Evolutionary conservation across 78 protist species (phyloP), one percentile per base, ranked within the genome.

Genomic region (Planoprotostelium fungivorum): DNA sequence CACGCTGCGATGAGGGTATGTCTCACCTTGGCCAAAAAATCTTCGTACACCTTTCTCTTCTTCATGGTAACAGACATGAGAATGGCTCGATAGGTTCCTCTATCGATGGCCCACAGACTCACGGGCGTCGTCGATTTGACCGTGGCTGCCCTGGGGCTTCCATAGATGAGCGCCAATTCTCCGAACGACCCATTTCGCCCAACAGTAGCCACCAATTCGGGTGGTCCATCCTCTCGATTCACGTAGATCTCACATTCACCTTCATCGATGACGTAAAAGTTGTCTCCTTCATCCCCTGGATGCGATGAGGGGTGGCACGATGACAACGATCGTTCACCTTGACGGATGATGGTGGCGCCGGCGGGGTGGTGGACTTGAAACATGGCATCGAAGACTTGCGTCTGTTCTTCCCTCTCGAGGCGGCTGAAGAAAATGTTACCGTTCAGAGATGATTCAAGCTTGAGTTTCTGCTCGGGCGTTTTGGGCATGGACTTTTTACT

Each of bases 101-200:
- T 95, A 73, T 96, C 96, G n/a, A 97, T 38, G 35, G 94, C 94
- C 97, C 97, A 97, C 34, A 90, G 35, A 63, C 87, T 83, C 34
- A 83, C 87, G 63, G 88, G 87, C 34, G 94, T 92, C 35, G 89
- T 87, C 25, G 92, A 90, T 37, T 83, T 96, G n/a, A 97, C 93
- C 84, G 98, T 96, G 16, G 98, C 98, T 5, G 98, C 97, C 34
- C 98, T 93, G 28, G 98, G 98, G 35, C 93, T 89, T 83, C 91
- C 91, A 86, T 97, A 94, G 89, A 97, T 96, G 39, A 97, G 91
- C 23, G 97, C 98, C 0, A 94, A 90, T 84, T 97, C 98, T 63
- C 98, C 98, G 87, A 96, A 96, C 84, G 92, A 63, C 87, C 96
- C 97, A 34, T 93, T 92, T 51, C 86, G 63, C 35, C 39, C 51